A percentile compares a stretch with the other conserved stretches of the same genome.
phyloP scores from a whole-genome alignment of 768 basidiomycete species.

The Mycena epipterygia region DNA sequence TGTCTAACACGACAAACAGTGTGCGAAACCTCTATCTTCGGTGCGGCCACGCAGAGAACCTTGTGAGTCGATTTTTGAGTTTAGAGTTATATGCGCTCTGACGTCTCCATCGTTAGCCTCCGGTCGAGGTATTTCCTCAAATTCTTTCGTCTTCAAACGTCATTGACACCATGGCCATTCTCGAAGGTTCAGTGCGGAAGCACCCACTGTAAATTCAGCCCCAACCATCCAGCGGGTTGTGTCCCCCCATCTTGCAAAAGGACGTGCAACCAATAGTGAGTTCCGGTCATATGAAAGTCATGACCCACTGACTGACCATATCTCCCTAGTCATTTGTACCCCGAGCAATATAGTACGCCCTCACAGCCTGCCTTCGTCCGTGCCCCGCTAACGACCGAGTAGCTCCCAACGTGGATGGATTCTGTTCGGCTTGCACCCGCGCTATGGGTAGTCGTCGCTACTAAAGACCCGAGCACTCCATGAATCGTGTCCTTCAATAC shows the following conservation, averaged over 20 bases:
- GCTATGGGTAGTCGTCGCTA: slow-evolving; percentile 36
- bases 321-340: slow-evolving; percentile 55
- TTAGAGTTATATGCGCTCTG: slow-evolving; percentile 11
- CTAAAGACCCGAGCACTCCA: slow-evolving; percentile 11
- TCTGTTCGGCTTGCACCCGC: slow-evolving; percentile 57
- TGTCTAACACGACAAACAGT: slow-evolving; percentile 39
- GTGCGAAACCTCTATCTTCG: slow-evolving; percentile 62
- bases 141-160: not conserved
- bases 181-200: slow-evolving; percentile 64
- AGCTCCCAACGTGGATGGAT: slow-evolving; percentile 59
- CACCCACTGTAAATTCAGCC: slow-evolving; percentile 67
- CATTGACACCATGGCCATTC: slow-evolving; percentile 17
- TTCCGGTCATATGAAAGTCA: slow-evolving; percentile 17
- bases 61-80: slow-evolving; percentile 48
- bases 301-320: slow-evolving; percentile 2
- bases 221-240: slow-evolving; percentile 62
- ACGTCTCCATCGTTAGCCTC: slow-evolving; percentile 32
- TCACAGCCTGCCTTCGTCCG: not conserved
- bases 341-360: slow-evolving; percentile 61
- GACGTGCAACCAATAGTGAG: slow-evolving; percentile 66
- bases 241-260: slow-evolving; percentile 57
- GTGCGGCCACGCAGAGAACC: slow-evolving; percentile 62
- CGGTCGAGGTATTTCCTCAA: slow-evolving; percentile 16
- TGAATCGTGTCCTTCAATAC: slow-evolving; percentile 3
- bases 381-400: slow-evolving; percentile 15